These are phyloP conservation scores for Pseudoneurospora amorphoporcata DNA, from an alignment of 495 filamentous ascomycete species.

Conservation along the genomic window DNA sequence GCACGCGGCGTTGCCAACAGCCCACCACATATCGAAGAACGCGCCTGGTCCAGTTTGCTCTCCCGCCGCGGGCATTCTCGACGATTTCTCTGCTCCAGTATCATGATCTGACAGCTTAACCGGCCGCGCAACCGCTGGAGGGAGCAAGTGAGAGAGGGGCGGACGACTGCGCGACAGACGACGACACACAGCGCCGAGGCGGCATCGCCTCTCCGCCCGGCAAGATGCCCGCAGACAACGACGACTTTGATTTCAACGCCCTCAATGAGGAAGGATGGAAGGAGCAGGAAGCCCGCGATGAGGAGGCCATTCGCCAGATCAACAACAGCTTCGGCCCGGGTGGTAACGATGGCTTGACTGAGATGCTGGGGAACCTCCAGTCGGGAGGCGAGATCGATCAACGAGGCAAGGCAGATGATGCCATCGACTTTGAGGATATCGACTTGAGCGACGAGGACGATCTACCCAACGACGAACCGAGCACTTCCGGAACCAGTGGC, in stretches of 20 bases:
- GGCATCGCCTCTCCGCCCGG: not conserved
- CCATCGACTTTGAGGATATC: constrained; percentile 77
- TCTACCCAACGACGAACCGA: constrained; percentile 34
- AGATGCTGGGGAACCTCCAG: constrained; percentile 15
- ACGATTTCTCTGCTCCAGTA: not conserved
- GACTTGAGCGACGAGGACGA: constrained; percentile 61
- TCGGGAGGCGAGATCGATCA: constrained; percentile 24
- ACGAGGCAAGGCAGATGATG: constrained; percentile 32
- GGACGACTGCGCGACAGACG: constrained; percentile 1
- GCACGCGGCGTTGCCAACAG: not conserved
- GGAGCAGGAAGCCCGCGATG: constrained; percentile 18
- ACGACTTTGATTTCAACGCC: constrained; percentile 9
- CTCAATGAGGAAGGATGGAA: constrained; percentile 20
- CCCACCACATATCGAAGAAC: not conserved
- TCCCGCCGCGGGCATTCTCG: not conserved
- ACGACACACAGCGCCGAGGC: not conserved
- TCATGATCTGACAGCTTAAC: constrained; percentile 13
- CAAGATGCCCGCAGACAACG: constrained; percentile 15
- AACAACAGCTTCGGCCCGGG: constrained; percentile 5
- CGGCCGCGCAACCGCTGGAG: constrained; percentile 13
- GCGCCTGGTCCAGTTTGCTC: not conserved
- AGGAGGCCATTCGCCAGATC: constrained; percentile 12
- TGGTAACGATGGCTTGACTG: constrained; percentile 2
- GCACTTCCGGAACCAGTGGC: constrained; percentile 18
- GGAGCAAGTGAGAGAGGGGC: constrained; percentile 7